Evolutionary conservation across 179 eudicot species (phyloP).

Genomic region (Spinacia oleracea): DNA sequence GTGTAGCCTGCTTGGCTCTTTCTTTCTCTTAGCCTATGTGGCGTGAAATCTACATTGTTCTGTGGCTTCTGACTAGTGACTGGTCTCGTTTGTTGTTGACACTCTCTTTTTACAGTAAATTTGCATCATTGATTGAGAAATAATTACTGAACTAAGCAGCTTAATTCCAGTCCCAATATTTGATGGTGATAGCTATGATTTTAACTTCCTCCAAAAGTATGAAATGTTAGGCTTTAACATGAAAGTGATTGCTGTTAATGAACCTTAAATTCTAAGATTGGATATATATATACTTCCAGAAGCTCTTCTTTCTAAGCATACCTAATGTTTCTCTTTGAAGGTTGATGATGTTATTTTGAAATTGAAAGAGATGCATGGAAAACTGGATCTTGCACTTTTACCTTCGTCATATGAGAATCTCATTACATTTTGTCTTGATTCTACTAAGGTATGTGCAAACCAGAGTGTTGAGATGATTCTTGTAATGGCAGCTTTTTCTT

Average conservation of each 20-base stretch:
- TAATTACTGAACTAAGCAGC: neutral
- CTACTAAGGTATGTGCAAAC: conserved; percentile 51
- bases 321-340: conserved; percentile 42
- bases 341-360: conserved; percentile 58
- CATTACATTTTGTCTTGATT: conserved; percentile 54
- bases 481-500: neutral
- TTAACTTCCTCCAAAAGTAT: neutral
- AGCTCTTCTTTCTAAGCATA: conserved; percentile 20
- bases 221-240: neutral
- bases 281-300: neutral
- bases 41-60: neutral
- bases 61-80: no score
- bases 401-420: conserved; percentile 68
- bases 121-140: neutral
- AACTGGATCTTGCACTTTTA: conserved; percentile 60
- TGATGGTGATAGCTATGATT: neutral
- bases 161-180: neutral
- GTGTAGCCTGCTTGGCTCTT: neutral
- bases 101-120: neutral
- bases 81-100: neutral
- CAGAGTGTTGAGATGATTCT: neutral
- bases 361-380: conserved; percentile 58
- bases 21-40: neutral
- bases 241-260: conserved; percentile 8
- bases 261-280: neutral